phyloP scores from a whole-genome alignment of 768 basidiomycete genomes.

The Dendrothele bispora region DNA sequence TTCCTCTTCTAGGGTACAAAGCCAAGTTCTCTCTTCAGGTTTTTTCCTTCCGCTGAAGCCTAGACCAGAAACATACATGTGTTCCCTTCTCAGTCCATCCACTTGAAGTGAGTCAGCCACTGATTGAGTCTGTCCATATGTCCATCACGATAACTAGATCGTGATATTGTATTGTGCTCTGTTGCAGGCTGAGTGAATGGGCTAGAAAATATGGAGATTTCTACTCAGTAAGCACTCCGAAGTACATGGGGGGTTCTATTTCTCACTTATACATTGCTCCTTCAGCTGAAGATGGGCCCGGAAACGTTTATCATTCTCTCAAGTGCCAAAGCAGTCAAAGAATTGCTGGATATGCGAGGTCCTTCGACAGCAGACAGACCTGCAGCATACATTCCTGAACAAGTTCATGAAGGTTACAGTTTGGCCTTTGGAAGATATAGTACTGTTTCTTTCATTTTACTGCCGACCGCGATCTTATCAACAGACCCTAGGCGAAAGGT shows the following conservation, averaged over 20 bases:
- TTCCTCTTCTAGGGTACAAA: too few species aligned
- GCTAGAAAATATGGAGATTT: constrained; percentile 26
- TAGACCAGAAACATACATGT: too few species aligned
- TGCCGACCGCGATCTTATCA: background rate
- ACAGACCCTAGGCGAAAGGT: constrained; percentile 5
- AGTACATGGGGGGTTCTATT: too few species aligned
- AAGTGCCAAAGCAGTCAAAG: constrained; percentile 18
- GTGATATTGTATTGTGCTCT: too few species aligned
- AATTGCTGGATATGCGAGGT: constrained; percentile 26
- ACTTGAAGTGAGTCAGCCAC: too few species aligned
- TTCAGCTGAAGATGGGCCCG: constrained; percentile 20
- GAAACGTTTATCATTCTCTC: constrained; percentile 23
- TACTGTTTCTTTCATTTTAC: constrained; percentile 2
- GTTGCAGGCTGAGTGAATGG: constrained; percentile 29
- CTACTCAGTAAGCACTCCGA: too few species aligned
- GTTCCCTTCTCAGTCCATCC: too few species aligned
- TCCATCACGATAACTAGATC: too few species aligned
- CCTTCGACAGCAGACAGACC: constrained; percentile 24
- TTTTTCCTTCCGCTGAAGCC: too few species aligned
- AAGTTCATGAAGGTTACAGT: constrained; percentile 16
- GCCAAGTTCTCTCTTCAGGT: too few species aligned
- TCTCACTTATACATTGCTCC: too few species aligned
- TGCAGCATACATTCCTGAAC: constrained; percentile 17
- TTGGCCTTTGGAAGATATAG: constrained; percentile 17
- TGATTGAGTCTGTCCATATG: too few species aligned